phyloP scores from a whole-genome alignment of 345 rosid genomes.

The Euphorbia pulcherrima region DNA sequence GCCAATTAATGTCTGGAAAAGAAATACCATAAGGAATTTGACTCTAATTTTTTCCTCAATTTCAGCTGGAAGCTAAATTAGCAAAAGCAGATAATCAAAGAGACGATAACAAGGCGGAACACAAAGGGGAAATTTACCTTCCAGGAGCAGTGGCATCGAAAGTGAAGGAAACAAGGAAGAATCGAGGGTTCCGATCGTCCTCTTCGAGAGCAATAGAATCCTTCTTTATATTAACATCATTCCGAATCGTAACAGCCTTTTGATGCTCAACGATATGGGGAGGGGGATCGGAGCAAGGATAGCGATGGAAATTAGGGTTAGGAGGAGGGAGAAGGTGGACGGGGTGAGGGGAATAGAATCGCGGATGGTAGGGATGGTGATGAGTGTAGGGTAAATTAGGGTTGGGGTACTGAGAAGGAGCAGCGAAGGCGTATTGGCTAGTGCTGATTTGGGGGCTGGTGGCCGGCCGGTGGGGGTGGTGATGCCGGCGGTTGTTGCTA shows the following conservation, averaged over 20 bases:
- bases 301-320: slow-evolving; percentile 28
- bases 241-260: slow-evolving; percentile 70
- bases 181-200: slow-evolving; percentile 58
- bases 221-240: slow-evolving; percentile 78
- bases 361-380: slow-evolving; percentile 16
- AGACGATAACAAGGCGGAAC: not conserved
- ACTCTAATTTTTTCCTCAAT: not conserved
- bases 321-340: slow-evolving; percentile 13
- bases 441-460: slow-evolving; percentile 22
- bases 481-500: slow-evolving; percentile 13
- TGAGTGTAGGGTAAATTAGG: slow-evolving; percentile 15
- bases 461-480: not conserved
- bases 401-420: slow-evolving; percentile 42
- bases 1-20: not conserved
- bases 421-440: slow-evolving; percentile 37
- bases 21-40: not conserved
- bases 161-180: slow-evolving; percentile 64
- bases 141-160: slow-evolving; percentile 87
- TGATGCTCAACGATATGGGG: slow-evolving; percentile 70
- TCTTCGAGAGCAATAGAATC: slow-evolving; percentile 60
- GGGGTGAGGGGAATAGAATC: slow-evolving; percentile 27
- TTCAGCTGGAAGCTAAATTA: not conserved
- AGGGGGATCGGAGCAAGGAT: slow-evolving; percentile 38
- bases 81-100: not conserved
- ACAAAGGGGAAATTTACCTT: slow-evolving; percentile 35